These are phyloP conservation scores for Ceratocystis lukuohia DNA, from an alignment of 2,329 filamentous ascomycete genomes.

Conservation along the genomic window DNA sequence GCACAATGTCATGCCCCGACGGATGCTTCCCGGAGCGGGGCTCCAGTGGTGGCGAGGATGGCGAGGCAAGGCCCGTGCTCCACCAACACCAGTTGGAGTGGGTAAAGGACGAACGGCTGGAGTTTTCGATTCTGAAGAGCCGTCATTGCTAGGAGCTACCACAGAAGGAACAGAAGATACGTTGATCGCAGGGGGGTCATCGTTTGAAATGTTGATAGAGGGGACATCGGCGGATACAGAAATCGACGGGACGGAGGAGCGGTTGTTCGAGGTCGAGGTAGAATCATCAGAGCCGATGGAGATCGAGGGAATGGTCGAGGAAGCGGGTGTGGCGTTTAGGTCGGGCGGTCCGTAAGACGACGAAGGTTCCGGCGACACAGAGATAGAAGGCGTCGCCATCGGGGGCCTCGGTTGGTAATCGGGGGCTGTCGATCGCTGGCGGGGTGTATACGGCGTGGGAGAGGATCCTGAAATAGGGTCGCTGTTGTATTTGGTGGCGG, in stretches of 20 bases:
- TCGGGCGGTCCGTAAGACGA: constrained; percentile 20
- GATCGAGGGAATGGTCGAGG: constrained; percentile 14
- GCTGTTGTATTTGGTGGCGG: background rate
- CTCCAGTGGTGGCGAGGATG: constrained; percentile 43
- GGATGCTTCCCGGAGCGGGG: constrained; percentile 36
- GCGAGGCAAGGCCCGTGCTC: constrained; percentile 27
- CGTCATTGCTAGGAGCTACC: constrained; percentile 34
- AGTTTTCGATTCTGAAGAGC: constrained; percentile 23
- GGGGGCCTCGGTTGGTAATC: background rate
- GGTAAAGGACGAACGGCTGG: constrained; percentile 34
- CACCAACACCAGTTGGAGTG: constrained; percentile 28
- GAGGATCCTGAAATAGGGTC: constrained; percentile 1
- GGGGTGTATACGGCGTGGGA: background rate
- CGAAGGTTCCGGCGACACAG: constrained; percentile 38
- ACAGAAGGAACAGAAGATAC: constrained; percentile 27
- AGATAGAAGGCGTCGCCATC: constrained; percentile 39
- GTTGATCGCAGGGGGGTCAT: constrained; percentile 23
- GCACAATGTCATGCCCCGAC: constrained; percentile 54
- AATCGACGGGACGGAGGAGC: constrained; percentile 34
- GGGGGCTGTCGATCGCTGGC: background rate
- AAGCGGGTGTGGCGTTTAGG: constrained; percentile 7
- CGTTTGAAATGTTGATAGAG: constrained; percentile 30
- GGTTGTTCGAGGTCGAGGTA: background rate
- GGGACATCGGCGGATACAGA: constrained; percentile 29
- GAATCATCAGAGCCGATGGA: constrained; percentile 8